A percentile compares a stretch with the other conserved stretches of the same genome.
phyloP scores from a whole-genome alignment of 2,329 filamentous ascomycete species.

The Sporothrix sp. region DNA sequence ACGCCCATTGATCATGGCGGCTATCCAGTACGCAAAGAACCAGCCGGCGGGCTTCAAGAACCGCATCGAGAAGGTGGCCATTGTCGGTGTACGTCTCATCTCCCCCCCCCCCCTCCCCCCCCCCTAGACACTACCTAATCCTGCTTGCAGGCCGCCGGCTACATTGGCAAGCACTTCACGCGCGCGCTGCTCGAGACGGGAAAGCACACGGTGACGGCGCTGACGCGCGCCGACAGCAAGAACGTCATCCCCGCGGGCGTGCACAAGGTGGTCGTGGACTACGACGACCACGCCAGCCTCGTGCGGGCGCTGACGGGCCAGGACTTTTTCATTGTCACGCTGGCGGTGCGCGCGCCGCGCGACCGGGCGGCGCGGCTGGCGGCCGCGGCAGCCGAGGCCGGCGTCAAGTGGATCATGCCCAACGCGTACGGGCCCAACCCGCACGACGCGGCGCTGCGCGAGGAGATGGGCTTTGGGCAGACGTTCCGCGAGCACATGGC shows the following conservation, averaged over 20 bases:
- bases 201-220: slow-evolving; percentile 39
- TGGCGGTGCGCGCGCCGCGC: slow-evolving; percentile 21
- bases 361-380: slow-evolving; percentile 32
- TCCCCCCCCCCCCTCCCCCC: neutral
- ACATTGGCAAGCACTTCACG: slow-evolving; percentile 18
- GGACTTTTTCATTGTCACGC: slow-evolving; percentile 18
- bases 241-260: slow-evolving; percentile 31
- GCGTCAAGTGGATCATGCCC: slow-evolving; percentile 36
- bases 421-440: slow-evolving; percentile 29
- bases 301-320: slow-evolving; percentile 15
- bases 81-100: slow-evolving; percentile 19
- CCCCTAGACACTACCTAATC: no score
- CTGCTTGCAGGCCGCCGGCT: slow-evolving; percentile 20
- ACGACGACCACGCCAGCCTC: slow-evolving; percentile 20
- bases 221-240: slow-evolving; percentile 36
- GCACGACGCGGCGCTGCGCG: slow-evolving; percentile 5
- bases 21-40: slow-evolving; percentile 20
- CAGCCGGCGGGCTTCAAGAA: slow-evolving; percentile 23
- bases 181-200: slow-evolving; percentile 22
- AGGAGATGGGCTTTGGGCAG: slow-evolving; percentile 21
- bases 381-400: slow-evolving; percentile 33
- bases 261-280: slow-evolving; percentile 31
- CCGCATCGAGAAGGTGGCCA: slow-evolving; percentile 20
- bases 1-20: neutral
- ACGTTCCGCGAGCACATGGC: slow-evolving; percentile 15